Conservation (phyloP, 2,329 filamentous ascomycete genomes). For the Pyrenophora tritici-repentis region DNA sequence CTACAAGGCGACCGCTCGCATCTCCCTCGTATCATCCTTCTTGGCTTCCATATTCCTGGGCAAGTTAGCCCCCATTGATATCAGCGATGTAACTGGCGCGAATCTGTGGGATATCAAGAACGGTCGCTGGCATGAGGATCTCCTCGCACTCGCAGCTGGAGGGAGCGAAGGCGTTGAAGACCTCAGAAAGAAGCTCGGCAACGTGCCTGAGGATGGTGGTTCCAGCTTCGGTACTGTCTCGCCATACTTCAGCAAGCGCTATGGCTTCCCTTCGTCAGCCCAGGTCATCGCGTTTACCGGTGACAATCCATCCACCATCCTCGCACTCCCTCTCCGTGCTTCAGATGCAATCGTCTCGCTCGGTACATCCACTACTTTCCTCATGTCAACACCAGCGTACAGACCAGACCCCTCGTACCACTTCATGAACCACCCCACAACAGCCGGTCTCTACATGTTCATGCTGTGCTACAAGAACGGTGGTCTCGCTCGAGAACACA, state of each 20-base stretch:
- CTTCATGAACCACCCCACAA: slow-evolving; percentile 98
- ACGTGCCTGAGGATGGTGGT: slow-evolving; percentile 80
- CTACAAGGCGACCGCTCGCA: slow-evolving; percentile 79
- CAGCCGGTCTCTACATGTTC: slow-evolving; percentile 93
- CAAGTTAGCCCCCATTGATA: slow-evolving; percentile 83
- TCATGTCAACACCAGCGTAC: slow-evolving; percentile 95
- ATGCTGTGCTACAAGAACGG: slow-evolving; percentile 99
- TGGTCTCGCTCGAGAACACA: slow-evolving; percentile 85
- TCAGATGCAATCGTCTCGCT: slow-evolving; percentile 93
- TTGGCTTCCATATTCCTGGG: slow-evolving; percentile 89
- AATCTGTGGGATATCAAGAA: slow-evolving; percentile 90
- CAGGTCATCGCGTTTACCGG: slow-evolving; percentile 86
- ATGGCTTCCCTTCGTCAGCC: slow-evolving; percentile 77
- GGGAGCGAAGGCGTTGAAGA: slow-evolving; percentile 60
- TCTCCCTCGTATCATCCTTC: slow-evolving; percentile 95
- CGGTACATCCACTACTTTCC: slow-evolving; percentile 93
- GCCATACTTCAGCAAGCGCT: slow-evolving; percentile 76
- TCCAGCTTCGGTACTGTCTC: slow-evolving; percentile 76
- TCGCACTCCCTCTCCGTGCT: slow-evolving; percentile 82
- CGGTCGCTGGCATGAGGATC: slow-evolving; percentile 72
- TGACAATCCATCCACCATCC: slow-evolving; percentile 94
- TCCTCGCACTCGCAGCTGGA: slow-evolving; percentile 77
- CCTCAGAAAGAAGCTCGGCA: slow-evolving; percentile 78
- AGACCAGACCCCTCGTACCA: slow-evolving; percentile 89
- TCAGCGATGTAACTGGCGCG: slow-evolving; percentile 94